Percentiles rank a stretch among this genome's conserved stretches.
Evolutionary conservation across 1,284 basidiomycete genomes (phyloP).

Genomic region (Papiliotrema terrestris): DNA sequence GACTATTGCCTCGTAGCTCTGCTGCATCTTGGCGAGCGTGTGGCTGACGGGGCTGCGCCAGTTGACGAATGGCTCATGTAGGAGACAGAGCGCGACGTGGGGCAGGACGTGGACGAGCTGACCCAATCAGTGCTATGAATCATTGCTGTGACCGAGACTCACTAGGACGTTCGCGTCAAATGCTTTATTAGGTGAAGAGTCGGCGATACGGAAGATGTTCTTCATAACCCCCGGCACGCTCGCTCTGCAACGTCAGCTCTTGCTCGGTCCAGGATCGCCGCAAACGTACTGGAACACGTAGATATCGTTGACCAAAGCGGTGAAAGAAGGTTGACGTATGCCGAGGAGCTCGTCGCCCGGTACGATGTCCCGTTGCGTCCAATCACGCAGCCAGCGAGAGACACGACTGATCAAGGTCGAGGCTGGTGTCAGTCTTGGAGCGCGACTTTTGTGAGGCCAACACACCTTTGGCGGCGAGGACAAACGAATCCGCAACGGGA

Average conservation of each 20-base stretch:
- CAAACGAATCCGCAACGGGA: constrained; percentile 35
- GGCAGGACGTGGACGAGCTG: constrained; percentile 36
- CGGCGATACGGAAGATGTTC: constrained; percentile 28
- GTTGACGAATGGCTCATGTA: constrained; percentile 39
- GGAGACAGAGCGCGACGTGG: constrained; percentile 26
- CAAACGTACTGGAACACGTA: constrained; percentile 27
- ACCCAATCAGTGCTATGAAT: not conserved
- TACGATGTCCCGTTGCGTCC: constrained; percentile 33
- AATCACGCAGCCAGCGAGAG: constrained; percentile 23
- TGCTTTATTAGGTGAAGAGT: constrained; percentile 2
- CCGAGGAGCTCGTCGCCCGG: constrained; percentile 29
- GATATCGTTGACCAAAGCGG: constrained; percentile 28
- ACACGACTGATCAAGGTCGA: not conserved
- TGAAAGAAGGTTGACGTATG: constrained; percentile 16
- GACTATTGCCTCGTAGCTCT: constrained; percentile 30
- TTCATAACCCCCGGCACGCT: constrained; percentile 26
- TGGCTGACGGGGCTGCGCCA: constrained; percentile 17
- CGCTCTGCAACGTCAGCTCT: constrained; percentile 8
- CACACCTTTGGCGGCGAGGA: constrained; percentile 32
- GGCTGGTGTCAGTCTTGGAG: not conserved
- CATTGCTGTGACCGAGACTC: not conserved
- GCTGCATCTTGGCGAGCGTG: constrained; percentile 16
- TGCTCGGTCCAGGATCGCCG: not conserved
- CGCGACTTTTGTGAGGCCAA: not conserved
- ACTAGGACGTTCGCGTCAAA: constrained; percentile 34